Evolutionary conservation across 768 basidiomycete genomes (phyloP).

Genomic region (Boletus rubescentipes): DNA sequence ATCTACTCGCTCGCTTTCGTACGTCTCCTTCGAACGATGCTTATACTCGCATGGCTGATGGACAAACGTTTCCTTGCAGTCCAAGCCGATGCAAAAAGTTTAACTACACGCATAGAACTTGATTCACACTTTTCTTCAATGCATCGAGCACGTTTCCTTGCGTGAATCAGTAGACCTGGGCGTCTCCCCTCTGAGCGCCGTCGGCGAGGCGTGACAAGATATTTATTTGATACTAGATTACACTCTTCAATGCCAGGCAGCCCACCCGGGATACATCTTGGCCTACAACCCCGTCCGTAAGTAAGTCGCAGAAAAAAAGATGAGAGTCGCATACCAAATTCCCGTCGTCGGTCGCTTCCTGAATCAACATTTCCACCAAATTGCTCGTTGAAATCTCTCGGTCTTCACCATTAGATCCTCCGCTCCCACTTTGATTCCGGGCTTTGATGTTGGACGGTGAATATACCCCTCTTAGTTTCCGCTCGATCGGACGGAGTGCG

Average conservation of each 20-base stretch:
- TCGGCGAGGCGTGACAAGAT: neutral
- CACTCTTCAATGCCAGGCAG: slow-evolving; percentile 61
- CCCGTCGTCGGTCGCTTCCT: slow-evolving; percentile 72
- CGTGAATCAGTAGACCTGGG: neutral
- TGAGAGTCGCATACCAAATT: slow-evolving; percentile 59
- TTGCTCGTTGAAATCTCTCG: slow-evolving; percentile 71
- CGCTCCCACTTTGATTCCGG: slow-evolving; percentile 30
- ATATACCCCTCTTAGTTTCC: slow-evolving; percentile 77
- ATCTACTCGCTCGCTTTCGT: slow-evolving; percentile 48
- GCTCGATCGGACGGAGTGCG: slow-evolving; percentile 77
- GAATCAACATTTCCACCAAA: slow-evolving; percentile 88
- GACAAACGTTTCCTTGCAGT: slow-evolving; percentile 9
- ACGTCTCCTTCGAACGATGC: slow-evolving; percentile 8
- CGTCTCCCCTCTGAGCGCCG: neutral
- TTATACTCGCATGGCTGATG: neutral
- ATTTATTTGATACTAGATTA: neutral
- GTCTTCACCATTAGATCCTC: slow-evolving; percentile 28
- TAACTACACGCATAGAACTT: slow-evolving; percentile 23
- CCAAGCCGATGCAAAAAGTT: slow-evolving; percentile 30
- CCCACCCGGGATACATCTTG: slow-evolving; percentile 92
- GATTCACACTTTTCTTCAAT: slow-evolving; percentile 9
- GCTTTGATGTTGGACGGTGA: slow-evolving; percentile 46
- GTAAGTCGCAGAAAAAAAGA: slow-evolving; percentile 4
- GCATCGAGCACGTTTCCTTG: neutral
- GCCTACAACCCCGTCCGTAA: slow-evolving; percentile 50